phyloP scores from a whole-genome alignment of 176 grass and related monocot genomes.

The Hyparrhenia diplandra region DNA sequence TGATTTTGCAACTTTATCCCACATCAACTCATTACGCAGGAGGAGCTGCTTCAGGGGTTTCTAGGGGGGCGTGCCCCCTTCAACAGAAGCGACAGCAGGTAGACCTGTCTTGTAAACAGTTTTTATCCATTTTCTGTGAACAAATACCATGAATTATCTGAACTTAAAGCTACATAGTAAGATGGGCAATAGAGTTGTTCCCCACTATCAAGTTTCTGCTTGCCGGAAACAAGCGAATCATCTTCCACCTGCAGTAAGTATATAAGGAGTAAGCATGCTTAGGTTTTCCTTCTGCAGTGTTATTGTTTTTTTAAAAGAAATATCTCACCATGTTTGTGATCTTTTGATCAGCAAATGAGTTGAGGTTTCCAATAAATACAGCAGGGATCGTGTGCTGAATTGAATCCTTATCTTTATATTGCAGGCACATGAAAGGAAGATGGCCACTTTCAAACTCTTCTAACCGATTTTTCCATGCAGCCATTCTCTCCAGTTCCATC shows the following conservation, averaged over 20 bases:
- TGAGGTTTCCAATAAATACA: conserved; percentile 80
- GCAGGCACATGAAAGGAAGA: conserved; percentile 97
- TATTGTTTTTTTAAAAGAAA: background rate
- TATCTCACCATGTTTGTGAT: conserved; percentile 57
- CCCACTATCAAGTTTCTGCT: conserved; percentile 32
- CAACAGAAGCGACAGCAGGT: conserved; percentile 50
- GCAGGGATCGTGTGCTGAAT: conserved; percentile 79
- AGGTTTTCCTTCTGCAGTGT: conserved; percentile 1
- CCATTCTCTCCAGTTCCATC: conserved; percentile 95
- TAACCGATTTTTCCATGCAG: conserved; percentile 73
- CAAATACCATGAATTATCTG: conserved; percentile 97
- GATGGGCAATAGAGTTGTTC: conserved; percentile 38
- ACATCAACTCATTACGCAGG: conserved; percentile 63
- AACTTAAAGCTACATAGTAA: conserved; percentile 94
- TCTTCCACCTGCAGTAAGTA: conserved; percentile 50
- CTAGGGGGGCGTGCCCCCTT: conserved; percentile 63
- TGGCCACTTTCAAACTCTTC: conserved; percentile 73
- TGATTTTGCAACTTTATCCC: conserved; percentile 86
- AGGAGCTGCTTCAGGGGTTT: conserved; percentile 80
- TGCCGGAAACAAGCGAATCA: conserved; percentile 40
- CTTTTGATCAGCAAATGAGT: conserved; percentile 57
- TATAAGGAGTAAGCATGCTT: conserved; percentile 3
- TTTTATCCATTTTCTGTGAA: conserved; percentile 96
- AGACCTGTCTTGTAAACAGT: conserved; percentile 82
- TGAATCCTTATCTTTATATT: conserved; percentile 96